Conservation (phyloP, 345 rosid species). For the Litchi chinensis region DNA sequence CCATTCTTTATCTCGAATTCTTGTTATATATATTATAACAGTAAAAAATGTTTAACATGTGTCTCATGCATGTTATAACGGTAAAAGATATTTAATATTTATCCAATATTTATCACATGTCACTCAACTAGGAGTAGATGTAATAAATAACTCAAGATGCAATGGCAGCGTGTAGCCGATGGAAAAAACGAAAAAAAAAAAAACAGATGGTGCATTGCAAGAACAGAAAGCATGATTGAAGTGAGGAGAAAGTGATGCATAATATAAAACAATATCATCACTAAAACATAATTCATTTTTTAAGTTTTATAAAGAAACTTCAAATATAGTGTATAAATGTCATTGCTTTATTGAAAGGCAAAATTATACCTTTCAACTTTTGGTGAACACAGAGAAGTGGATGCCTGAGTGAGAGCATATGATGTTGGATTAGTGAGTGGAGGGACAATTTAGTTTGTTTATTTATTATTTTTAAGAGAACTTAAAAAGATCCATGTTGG, state of each 20-base stretch:
- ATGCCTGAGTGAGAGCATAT: constrained; percentile 1
- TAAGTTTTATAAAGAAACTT: background rate
- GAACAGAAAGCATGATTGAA: constrained; percentile 4
- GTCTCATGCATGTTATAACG: too few relatives aligned
- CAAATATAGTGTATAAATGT: background rate
- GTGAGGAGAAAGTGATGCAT: constrained; percentile 16
- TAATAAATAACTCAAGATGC: too few relatives aligned
- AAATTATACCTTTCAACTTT: constrained; percentile 8
- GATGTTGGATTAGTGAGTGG: constrained; percentile 4
- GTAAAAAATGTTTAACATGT: too few relatives aligned
- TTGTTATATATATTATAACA: too few relatives aligned
- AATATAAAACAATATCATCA: background rate
- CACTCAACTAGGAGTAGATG: background rate
- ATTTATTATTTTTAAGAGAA: too few relatives aligned
- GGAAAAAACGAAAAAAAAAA: background rate
- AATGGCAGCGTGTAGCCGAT: background rate
- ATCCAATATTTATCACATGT: too few relatives aligned
- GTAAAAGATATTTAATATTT: too few relatives aligned
- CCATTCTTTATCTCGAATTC: too few relatives aligned
- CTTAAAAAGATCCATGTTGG: too few relatives aligned
- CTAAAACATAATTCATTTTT: background rate
- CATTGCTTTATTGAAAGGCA: constrained; percentile 3
- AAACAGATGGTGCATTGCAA: background rate
- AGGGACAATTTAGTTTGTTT: background rate
- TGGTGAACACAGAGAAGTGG: constrained; percentile 1